Evolutionary conservation across 1,284 basidiomycete species (phyloP).

Genomic region (Ceratobasidium sp.): DNA sequence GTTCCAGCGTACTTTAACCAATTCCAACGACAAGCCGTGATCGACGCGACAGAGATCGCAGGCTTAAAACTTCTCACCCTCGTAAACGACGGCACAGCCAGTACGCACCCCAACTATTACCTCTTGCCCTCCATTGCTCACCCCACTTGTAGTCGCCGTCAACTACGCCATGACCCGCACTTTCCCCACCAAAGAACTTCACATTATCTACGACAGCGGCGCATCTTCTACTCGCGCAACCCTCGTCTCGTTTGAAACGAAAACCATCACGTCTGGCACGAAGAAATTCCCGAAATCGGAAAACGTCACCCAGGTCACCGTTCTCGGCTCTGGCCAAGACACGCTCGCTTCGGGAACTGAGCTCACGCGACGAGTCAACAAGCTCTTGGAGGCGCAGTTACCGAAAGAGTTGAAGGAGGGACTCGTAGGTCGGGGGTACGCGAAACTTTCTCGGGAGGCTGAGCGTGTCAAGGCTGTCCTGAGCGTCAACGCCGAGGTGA

Average conservation of each 20-base stretch:
- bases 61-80: conserved; percentile 86
- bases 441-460: conserved; percentile 94
- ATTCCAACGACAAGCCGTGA: conserved; percentile 86
- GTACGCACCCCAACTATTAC: conserved; percentile 49
- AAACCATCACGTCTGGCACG: conserved; percentile 60
- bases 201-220: conserved; percentile 95
- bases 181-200: conserved; percentile 81
- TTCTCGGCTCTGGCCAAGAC: conserved; percentile 85
- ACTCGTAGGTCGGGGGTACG: conserved; percentile 77
- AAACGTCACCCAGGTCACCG: conserved; percentile 67
- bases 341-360: conserved; percentile 81
- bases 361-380: conserved; percentile 84
- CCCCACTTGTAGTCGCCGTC: conserved; percentile 68
- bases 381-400: conserved; percentile 79
- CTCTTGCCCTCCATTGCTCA: background rate
- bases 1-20: conserved; percentile 88
- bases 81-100: conserved; percentile 91
- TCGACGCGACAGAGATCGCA: conserved; percentile 91
- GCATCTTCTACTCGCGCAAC: conserved; percentile 89
- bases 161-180: conserved; percentile 97
- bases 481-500: conserved; percentile 89
- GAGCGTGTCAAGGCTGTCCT: conserved; percentile 91
- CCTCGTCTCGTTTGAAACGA: conserved; percentile 74
- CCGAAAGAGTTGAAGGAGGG: conserved; percentile 72
- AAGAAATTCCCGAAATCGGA: conserved; percentile 57